Percentiles rank a stretch among this genome's conserved stretches.
phyloP scores from a whole-genome alignment of 768 basidiomycete genomes.

The Suillus paluster region DNA sequence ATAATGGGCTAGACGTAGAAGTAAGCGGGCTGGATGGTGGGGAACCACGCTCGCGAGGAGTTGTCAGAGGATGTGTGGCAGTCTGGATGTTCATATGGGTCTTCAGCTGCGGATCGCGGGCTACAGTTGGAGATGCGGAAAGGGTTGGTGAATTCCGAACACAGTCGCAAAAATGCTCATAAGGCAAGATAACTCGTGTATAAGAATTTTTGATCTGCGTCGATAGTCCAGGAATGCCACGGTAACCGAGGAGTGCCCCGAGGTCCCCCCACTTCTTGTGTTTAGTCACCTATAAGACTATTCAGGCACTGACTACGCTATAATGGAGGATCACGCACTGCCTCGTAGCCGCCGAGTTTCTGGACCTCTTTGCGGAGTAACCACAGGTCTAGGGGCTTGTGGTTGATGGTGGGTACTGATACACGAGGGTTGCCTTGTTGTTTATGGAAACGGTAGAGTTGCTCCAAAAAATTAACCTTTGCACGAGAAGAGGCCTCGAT shows the following conservation, averaged over 20 bases:
- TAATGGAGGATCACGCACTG: conserved; percentile 52
- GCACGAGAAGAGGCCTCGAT: conserved; percentile 97
- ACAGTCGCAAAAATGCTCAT: conserved; percentile 85
- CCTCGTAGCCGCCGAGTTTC: conserved; percentile 85
- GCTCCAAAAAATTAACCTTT: conserved; percentile 96
- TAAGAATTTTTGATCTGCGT: conserved; percentile 92
- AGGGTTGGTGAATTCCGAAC: conserved; percentile 66
- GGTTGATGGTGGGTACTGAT: conserved; percentile 92
- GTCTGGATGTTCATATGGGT: conserved; percentile 56
- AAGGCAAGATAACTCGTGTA: conserved; percentile 91
- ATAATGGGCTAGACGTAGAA: conserved; percentile 76
- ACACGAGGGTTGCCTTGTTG: conserved; percentile 92
- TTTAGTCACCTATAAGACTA: conserved; percentile 67
- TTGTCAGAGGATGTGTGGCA: conserved; percentile 40
- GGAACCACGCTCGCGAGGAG: conserved; percentile 52
- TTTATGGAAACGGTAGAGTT: conserved; percentile 94
- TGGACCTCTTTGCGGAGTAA: conserved; percentile 90
- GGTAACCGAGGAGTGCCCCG: conserved; percentile 81
- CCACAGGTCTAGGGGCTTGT: conserved; percentile 94
- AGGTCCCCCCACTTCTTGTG: conserved; percentile 89
- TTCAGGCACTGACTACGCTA: conserved; percentile 30
- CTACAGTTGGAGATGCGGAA: conserved; percentile 41
- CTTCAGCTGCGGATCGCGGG: conserved; percentile 56
- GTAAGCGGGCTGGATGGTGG: conserved; percentile 78
- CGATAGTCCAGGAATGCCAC: conserved; percentile 79